Base-by-base conservation (phyloP, 352 stramenopile genomes). In the Phytophthora ramorum region DNA sequence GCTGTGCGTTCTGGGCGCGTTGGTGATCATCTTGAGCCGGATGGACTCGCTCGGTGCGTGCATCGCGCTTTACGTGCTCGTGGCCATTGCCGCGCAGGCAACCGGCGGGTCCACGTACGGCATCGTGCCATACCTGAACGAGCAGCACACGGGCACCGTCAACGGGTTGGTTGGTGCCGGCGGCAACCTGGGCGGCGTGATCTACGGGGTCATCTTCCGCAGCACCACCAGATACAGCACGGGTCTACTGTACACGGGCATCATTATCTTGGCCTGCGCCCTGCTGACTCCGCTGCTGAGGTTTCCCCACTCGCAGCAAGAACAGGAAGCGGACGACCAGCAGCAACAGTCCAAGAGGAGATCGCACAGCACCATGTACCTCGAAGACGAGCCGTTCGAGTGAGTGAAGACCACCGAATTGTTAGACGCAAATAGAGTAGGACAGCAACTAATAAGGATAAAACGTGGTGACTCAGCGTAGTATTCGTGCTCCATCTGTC, bases 41-140 rank as follows among this genome's bases (percentile, higher is more conserved):
- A 83, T 87, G 53, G 76, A 86, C 17, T 73, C 66, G 13, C 76
- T 98, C 3, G 80, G 75, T 16, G 38, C 72, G 38, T 91, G 93
- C 45, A 87, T 98, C 57, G 66, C 83, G 7, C 35, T 96, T 20
- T 96, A 98, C 73, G 81, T 98, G 9, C 83, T 97, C 51, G 97
- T 99, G 61, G 96, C 92, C 4, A 73, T 97, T 12, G 95, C 95
- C 7, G 90, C 95, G 1, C 96, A 98, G 72, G 80, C 89, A 22
- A 83, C 93, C 0, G 87, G 76, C 7, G 84, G 82, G 13, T 87
- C 84, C 32, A 75, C 69, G 7, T 93, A 90, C 55, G 78, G 80
- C 41, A 89, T 93, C 59, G 84, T 93, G 20, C 82, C 84, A 35
- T 93, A 91, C 64, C 51, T 93, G 44, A 91, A 85, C 55, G 80